phyloP scores from a whole-genome alignment of 129 eudicot species.

The Escallonia rubra region DNA sequence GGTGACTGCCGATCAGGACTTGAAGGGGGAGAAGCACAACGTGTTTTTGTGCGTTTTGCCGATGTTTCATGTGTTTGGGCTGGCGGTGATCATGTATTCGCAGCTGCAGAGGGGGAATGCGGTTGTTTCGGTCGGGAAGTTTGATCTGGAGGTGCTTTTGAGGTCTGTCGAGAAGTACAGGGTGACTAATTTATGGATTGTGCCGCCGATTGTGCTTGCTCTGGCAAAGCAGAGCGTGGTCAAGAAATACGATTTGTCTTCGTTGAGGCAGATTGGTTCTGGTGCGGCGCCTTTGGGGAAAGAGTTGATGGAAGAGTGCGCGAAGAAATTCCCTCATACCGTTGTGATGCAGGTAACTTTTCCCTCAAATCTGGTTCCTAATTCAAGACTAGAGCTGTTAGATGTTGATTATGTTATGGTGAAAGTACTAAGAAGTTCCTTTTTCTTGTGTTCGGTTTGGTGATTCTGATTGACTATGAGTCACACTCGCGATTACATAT shows the following conservation, averaged over 20 bases:
- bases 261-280: conserved; percentile 80
- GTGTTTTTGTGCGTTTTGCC: conserved; percentile 72
- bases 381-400: no score
- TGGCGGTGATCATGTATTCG: conserved; percentile 39
- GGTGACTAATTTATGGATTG: conserved; percentile 65
- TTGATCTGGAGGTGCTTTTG: conserved; percentile 64
- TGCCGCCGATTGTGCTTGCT: conserved; percentile 76
- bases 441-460: no score
- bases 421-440: no score
- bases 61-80: conserved; percentile 87
- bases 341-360: conserved; percentile 51
- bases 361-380: background rate
- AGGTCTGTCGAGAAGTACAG: conserved; percentile 53
- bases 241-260: conserved; percentile 58
- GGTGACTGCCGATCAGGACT: conserved; percentile 47
- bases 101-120: conserved; percentile 77
- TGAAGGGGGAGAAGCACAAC: conserved; percentile 32
- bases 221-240: conserved; percentile 58
- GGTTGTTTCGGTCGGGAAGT: conserved; percentile 59
- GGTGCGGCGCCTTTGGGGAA: conserved; percentile 96
- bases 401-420: no score
- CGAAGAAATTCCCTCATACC: conserved; percentile 62
- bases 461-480: no score
- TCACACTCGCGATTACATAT: no score
- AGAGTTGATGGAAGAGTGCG: conserved; percentile 82